These are phyloP conservation scores for Linderniella brevidens DNA, from an alignment of 257 asterid genomes.

Conservation along the genomic window DNA sequence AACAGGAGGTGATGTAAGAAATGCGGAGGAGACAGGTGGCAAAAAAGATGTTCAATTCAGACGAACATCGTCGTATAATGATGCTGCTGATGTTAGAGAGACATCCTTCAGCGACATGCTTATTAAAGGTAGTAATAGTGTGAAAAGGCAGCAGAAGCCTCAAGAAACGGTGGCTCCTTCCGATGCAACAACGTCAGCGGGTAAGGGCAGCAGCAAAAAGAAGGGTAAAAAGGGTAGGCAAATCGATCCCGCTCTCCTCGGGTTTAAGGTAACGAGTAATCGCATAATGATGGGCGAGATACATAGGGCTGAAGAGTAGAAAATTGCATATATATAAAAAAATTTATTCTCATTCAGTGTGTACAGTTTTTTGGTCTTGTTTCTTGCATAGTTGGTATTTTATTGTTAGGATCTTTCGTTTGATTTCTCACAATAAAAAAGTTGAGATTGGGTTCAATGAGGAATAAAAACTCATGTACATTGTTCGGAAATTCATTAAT, in stretches of 20 bases:
- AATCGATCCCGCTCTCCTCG: conserved; percentile 95
- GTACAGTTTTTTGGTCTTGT: no score
- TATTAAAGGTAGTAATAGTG: conserved; percentile 60
- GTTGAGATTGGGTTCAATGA: no score
- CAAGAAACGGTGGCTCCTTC: conserved; percentile 27
- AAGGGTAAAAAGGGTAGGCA: conserved; percentile 97
- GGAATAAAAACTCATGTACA: no score
- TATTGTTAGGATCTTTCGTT: no score
- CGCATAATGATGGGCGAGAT: conserved; percentile 99
- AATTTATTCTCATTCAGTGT: no score
- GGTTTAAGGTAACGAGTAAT: conserved; percentile 96
- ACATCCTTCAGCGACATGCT: conserved; percentile 97
- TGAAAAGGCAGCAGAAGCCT: conserved; percentile 40
- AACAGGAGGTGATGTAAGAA: conserved; percentile 22
- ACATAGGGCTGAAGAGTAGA: conserved; percentile 70
- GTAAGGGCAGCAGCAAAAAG: conserved; percentile 52
- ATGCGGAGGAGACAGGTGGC: conserved; percentile 34
- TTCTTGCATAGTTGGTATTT: no score
- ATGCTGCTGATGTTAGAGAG: conserved; percentile 69
- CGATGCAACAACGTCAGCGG: conserved; percentile 28
- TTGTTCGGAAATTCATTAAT: no score
- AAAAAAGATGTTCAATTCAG: conserved; percentile 51
- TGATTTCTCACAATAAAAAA: no score
- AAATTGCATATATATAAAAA: no score
- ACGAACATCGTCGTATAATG: conserved; percentile 57